A percentile compares a stretch with the other conserved stretches of the same genome.
Conservation (phyloP, 148 eudicot genomes). For the Arbutus unedo region DNA sequence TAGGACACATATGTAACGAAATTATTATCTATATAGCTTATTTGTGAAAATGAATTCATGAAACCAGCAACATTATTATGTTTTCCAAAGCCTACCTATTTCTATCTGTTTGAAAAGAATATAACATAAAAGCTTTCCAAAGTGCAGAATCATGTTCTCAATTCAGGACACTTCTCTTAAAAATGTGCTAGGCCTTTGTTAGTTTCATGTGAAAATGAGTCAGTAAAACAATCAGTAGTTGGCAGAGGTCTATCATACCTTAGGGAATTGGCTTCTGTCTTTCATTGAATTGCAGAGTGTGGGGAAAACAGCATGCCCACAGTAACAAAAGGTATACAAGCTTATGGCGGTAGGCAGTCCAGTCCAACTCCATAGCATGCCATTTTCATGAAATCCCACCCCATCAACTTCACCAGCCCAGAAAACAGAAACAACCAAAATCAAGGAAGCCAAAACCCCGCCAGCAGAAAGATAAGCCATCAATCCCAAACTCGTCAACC, state of each 20-base stretch:
- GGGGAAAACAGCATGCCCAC: conserved; percentile 64
- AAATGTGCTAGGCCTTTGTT: background rate
- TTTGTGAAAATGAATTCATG: no score
- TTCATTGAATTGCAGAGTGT: conserved; percentile 56
- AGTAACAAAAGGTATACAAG: conserved; percentile 58
- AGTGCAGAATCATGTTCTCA: no score
- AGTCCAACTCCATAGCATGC: conserved; percentile 28
- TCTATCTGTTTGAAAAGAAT: no score
- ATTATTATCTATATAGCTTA: no score
- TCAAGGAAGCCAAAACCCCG: conserved; percentile 45
- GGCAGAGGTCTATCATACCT: conserved; percentile 25
- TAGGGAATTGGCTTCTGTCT: conserved; percentile 47
- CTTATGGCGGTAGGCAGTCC: conserved; percentile 57
- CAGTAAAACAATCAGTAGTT: background rate
- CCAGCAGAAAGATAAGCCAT: conserved; percentile 52
- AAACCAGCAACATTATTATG: no score
- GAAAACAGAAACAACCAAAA: conserved; percentile 36
- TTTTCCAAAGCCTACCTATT: no score
- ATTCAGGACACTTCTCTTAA: background rate
- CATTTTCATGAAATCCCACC: conserved; percentile 48
- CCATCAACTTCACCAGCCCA: conserved; percentile 53
- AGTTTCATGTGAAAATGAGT: background rate
- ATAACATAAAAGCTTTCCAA: no score
- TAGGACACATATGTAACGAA: no score
- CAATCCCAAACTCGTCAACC: conserved; percentile 43